A percentile compares a stretch with the other conserved stretches of the same genome.
phyloP scores from a whole-genome alignment of 2,329 filamentous ascomycete genomes.

The Amylocarpus encephaloides region DNA sequence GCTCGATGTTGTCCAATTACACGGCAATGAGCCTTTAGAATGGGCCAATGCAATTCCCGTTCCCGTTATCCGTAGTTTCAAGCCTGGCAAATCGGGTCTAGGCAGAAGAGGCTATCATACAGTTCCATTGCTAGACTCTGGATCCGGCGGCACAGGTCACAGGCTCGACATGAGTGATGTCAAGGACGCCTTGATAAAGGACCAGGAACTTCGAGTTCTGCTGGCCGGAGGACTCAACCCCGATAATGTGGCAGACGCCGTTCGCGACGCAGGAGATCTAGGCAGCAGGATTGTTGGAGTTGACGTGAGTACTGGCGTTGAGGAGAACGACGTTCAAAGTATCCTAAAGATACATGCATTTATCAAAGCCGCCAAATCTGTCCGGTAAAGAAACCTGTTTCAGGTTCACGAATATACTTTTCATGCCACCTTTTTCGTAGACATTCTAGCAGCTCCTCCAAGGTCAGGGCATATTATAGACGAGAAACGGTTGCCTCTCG shows the following conservation, averaged over 20 bases:
- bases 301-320: slow-evolving; percentile 92
- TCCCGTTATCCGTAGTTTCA: slow-evolving; percentile 82
- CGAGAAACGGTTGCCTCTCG: too few species aligned
- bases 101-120: slow-evolving; percentile 73
- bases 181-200: slow-evolving; percentile 56
- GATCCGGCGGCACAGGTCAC: slow-evolving; percentile 74
- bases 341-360: slow-evolving; percentile 76
- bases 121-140: slow-evolving; percentile 80
- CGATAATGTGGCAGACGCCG: slow-evolving; percentile 64
- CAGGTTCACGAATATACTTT: not conserved
- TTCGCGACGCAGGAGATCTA: slow-evolving; percentile 56
- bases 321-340: slow-evolving; percentile 75
- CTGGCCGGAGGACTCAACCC: slow-evolving; percentile 81
- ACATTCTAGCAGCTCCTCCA: not conserved
- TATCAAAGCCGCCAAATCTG: slow-evolving; percentile 62
- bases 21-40: slow-evolving; percentile 86
- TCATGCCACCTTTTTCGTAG: not conserved
- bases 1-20: slow-evolving; percentile 86
- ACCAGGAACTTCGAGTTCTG: slow-evolving; percentile 66
- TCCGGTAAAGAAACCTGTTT: slow-evolving; percentile 17
- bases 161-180: slow-evolving; percentile 67
- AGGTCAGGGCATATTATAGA: too few species aligned
- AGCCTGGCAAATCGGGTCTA: slow-evolving; percentile 57
- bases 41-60: slow-evolving; percentile 88
- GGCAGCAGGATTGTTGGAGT: slow-evolving; percentile 67